Conservation (phyloP, 2,329 filamentous ascomycete genomes). For the Neofusicoccum umdonicola region DNA sequence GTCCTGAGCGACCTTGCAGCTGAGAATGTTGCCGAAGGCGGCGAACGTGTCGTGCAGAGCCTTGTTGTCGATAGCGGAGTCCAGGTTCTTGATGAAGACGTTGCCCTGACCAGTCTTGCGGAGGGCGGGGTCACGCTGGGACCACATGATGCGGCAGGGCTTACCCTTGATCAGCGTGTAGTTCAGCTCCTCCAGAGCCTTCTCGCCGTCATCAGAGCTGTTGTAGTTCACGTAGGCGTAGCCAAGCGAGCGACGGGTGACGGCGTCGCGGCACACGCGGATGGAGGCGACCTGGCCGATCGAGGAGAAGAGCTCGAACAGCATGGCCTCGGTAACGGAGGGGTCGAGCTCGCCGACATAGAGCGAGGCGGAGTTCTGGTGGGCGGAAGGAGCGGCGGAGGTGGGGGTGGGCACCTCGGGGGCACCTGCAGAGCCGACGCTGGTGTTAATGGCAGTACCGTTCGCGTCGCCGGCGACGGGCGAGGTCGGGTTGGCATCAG, state of each 20-base stretch:
- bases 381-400: constrained; percentile 69
- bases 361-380: constrained; percentile 93
- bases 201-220: constrained; percentile 92
- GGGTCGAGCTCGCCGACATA: constrained; percentile 98
- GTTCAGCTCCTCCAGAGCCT: constrained; percentile 98
- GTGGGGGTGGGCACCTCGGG: constrained; percentile 68
- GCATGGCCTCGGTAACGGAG: constrained; percentile 98
- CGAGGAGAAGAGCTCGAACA: constrained; percentile 99
- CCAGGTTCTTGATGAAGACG: constrained; percentile 99
- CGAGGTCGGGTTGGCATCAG: constrained; percentile 71
- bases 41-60: constrained; percentile 98
- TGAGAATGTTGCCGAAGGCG: constrained; percentile 97
- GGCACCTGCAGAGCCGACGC: constrained; percentile 63
- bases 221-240: constrained; percentile 99
- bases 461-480: constrained; percentile 64
- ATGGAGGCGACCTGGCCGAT: constrained; percentile 99
- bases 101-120: constrained; percentile 99
- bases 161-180: constrained; percentile 99
- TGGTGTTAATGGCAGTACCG: constrained; percentile 68
- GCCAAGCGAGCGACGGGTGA: constrained; percentile 95
- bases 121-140: constrained; percentile 96
- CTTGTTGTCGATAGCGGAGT: constrained; percentile 99
- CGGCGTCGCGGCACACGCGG: constrained; percentile 98
- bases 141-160: constrained; percentile 99
- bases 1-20: constrained; percentile 99